These are phyloP conservation scores for Trichoderma koningiopsis DNA, from an alignment of 2,329 filamentous ascomycete genomes.

Conservation along the genomic window DNA sequence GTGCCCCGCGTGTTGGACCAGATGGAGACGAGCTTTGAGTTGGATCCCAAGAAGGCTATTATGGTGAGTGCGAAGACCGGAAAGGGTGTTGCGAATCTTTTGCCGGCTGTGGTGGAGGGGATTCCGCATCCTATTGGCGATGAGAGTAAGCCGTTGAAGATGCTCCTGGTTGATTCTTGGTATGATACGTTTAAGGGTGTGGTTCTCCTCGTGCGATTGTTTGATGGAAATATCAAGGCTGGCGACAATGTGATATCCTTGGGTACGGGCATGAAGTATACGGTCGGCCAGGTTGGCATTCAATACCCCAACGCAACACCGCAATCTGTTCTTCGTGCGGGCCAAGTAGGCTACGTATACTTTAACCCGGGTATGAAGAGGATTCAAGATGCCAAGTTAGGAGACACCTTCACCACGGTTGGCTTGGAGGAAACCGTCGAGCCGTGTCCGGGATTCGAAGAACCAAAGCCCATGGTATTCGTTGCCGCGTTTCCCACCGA, in stretches of 20 bases:
- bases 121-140: slow-evolving; percentile 82
- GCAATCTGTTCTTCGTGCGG: slow-evolving; percentile 78
- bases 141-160: slow-evolving; percentile 69
- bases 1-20: slow-evolving; percentile 83
- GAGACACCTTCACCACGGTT: slow-evolving; percentile 88
- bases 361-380: slow-evolving; percentile 99
- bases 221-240: slow-evolving; percentile 80
- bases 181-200: slow-evolving; percentile 96
- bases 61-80: slow-evolving; percentile 92
- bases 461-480: slow-evolving; percentile 98
- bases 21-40: slow-evolving; percentile 82
- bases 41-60: slow-evolving; percentile 72
- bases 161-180: slow-evolving; percentile 96
- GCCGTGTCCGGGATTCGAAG: slow-evolving; percentile 88
- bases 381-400: slow-evolving; percentile 92
- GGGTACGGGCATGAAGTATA: slow-evolving; percentile 86
- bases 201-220: slow-evolving; percentile 85
- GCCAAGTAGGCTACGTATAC: slow-evolving; percentile 93
- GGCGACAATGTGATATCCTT: slow-evolving; percentile 88
- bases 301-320: slow-evolving; percentile 89
- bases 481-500: slow-evolving; percentile 95
- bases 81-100: slow-evolving; percentile 77
- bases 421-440: slow-evolving; percentile 76
- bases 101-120: slow-evolving; percentile 82
- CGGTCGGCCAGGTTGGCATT: slow-evolving; percentile 93